Base-by-base conservation (phyloP, 1,284 basidiomycete genomes). In the Trichosporon sp. region DNA sequence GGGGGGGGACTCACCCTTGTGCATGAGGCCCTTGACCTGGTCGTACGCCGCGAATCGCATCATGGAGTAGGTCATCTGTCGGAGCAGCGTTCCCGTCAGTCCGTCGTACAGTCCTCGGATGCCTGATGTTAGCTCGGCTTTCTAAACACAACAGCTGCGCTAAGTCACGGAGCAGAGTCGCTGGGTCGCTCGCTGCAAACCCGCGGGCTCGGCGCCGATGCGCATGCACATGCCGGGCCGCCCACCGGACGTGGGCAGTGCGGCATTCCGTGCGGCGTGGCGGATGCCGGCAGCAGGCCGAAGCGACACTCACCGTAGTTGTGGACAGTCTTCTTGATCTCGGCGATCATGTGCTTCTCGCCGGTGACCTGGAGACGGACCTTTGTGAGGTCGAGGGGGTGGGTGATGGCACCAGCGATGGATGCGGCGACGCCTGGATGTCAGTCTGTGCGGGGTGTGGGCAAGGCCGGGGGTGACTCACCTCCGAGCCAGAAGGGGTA, bases 21-120 rank as follows among this genome's bases (percentile, higher is more conserved):
- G 91, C 1, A 95, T 76, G 4, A 89, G 75, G 84, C 90, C 92
- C 86, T 95, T 95, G 80, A 91, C 90, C 83, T 92, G 90, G 76
- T 96, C 93, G 83, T 95, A 95, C 25, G 92, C 92, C 87, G 93
- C 95, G 85, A 96, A 96, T 15, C 93, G 88, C 78, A 92, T 94
- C 80, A 95, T 86, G 60, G 92, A 94, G 84, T 95, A 95, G 29
- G 90, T 92, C 93, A 95, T 93, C 83, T 96, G 94, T 38, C 94
- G 88, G 78, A 95, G 84, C 87, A 93, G 90, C 32, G 93, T 95
- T 34, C 93, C 94, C 1, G 90, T 87, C 70, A 95, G 91, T 23
- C 93, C 93, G 76, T 93, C 93, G 77, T 89, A 93, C 60, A 94
- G 85, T 0, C 93, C 93, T 62, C 89, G 86, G 35, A 86, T 81